Conservation (phyloP, 306 rosid genomes). For the Nissolia schottii region DNA sequence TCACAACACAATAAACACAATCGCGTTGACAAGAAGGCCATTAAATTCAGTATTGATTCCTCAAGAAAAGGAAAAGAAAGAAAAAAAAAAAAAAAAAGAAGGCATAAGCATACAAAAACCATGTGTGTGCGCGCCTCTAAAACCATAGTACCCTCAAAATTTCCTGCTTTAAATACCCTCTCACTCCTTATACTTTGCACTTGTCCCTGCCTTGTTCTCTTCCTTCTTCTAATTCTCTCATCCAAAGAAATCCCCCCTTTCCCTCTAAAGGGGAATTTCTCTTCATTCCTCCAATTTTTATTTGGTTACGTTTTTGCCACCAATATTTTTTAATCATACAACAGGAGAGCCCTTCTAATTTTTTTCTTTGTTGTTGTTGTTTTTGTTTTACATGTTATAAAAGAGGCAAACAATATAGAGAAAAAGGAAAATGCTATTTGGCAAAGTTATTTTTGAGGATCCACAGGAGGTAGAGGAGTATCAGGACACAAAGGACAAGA, state of each 20-base stretch:
- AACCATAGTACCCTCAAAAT: background rate
- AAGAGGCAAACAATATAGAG: background rate
- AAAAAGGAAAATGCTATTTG: constrained; percentile 11
- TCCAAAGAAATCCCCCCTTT: background rate
- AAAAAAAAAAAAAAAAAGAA: background rate
- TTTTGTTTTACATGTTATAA: background rate
- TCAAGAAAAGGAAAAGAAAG: background rate
- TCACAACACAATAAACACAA: background rate
- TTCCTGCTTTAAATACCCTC: constrained; percentile 3
- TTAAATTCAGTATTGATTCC: background rate
- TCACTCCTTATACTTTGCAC: background rate
- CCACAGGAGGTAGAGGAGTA: constrained; percentile 6
- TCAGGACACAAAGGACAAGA: constrained; percentile 19
- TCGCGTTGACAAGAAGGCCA: background rate
- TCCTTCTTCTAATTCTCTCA: background rate
- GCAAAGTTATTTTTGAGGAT: constrained; percentile 17
- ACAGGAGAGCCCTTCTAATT: background rate
- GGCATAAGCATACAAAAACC: background rate
- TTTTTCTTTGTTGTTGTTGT: background rate
- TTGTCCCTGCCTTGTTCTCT: background rate
- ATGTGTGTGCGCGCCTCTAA: background rate
- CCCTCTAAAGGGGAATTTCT: too few species aligned
- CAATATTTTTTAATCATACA: background rate
- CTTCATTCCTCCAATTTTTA: background rate
- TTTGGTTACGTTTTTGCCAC: background rate